A percentile compares a stretch with the other conserved stretches of the same genome.
Conservation (phyloP, 306 rosid genomes). For the Pterocarpus macrocarpus region DNA sequence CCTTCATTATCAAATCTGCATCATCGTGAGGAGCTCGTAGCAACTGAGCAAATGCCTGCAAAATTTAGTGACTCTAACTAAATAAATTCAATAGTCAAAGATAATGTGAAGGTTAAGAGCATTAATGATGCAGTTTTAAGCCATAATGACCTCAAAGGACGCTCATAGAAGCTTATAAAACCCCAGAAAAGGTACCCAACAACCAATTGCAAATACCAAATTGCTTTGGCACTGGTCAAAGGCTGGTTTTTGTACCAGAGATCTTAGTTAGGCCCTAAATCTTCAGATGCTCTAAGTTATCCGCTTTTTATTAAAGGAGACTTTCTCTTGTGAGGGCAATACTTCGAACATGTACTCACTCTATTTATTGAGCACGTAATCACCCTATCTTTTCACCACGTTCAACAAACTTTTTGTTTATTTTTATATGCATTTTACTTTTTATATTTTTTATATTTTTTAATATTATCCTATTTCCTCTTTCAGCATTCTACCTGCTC, state of each 20-base stretch:
- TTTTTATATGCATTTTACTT: no score
- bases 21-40: constrained; percentile 87
- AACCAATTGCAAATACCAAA: background rate
- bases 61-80: constrained; percentile 28
- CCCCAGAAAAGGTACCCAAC: background rate
- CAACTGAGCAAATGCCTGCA: constrained; percentile 92
- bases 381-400: no score
- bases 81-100: background rate
- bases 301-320: no score
- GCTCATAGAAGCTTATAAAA: background rate
- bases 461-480: no score
- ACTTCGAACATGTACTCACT: no score
- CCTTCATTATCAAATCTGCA: constrained; percentile 76
- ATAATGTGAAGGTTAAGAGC: constrained; percentile 36
- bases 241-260: background rate
- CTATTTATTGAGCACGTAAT: no score
- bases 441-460: no score
- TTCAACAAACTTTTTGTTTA: no score
- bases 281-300: no score
- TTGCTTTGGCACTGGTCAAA: no score
- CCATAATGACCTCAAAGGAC: background rate
- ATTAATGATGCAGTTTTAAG: constrained; percentile 27
- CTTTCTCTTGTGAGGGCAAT: no score
- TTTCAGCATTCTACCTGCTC: no score
- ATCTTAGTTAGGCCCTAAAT: background rate